phyloP scores from a whole-genome alignment of 306 rosid species.

The Herpetospermum pedunculosum region DNA sequence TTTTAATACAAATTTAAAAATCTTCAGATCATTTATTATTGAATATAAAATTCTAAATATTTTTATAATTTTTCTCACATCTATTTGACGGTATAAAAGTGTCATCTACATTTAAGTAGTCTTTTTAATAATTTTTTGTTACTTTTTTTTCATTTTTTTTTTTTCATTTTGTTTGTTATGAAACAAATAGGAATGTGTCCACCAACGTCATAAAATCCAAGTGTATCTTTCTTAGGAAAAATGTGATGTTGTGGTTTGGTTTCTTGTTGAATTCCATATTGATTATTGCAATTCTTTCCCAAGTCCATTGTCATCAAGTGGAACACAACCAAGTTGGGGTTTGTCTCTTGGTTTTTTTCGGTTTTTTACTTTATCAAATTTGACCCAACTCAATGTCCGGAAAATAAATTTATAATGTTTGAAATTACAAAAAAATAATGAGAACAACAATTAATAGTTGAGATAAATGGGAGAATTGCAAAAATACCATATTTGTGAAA shows the following conservation, averaged over 20 bases:
- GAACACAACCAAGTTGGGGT: not conserved
- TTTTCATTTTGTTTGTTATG: not conserved
- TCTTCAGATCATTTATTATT: no score
- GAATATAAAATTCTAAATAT: no score
- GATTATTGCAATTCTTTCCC: not conserved
- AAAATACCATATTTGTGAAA: no score
- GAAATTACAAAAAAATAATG: not conserved
- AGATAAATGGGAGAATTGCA: no score
- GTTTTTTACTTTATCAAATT: not conserved
- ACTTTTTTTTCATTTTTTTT: not conserved
- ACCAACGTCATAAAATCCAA: not conserved
- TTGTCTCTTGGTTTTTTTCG: not conserved
- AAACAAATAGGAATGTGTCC: not conserved
- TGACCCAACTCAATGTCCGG: not conserved
- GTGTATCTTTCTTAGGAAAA: not conserved
- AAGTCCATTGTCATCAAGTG: not conserved
- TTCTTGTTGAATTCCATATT: not conserved
- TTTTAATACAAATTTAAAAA: no score
- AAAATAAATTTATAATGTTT: not conserved
- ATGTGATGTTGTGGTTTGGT: slow-evolving; percentile 1
- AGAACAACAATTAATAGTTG: no score
- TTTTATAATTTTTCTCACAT: no score
- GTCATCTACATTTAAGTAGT: not conserved
- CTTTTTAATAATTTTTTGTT: no score
- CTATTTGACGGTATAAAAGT: no score